Evolutionary conservation across 345 rosid genomes (phyloP), one percentile per base, ranked within the genome.

Genomic region (Corchorus olitorius): DNA sequence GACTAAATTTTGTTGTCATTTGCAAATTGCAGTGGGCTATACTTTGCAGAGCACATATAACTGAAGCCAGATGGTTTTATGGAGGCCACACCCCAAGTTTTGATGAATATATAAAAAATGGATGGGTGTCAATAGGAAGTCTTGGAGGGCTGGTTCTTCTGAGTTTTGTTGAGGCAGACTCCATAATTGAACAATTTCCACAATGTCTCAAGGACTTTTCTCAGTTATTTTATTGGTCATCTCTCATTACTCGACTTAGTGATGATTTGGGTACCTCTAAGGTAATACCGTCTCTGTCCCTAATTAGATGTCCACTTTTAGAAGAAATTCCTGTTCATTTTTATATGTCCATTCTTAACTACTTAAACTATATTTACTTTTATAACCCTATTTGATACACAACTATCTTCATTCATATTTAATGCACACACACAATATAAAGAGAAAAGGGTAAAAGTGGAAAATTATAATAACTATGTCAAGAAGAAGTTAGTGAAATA

Each of bases 1-100:
- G 13, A 4, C 8, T 17, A 0, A 4, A 13, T 39, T 65, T 41
- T 22, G 71, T 46, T 22, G 37, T 67, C 12, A 66, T 66, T 12
- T 22, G 7, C n/a, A 16, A 67, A 13, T 22, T 22, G 56, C 72
- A 67, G 39, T 67, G 72, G 72, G 39, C 41, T 14, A 67, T 67
- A 22, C 56, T 67, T 22, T 67, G 72, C 56, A 22, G 7, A 27
- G 55, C 56, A 22, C 41, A 67, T 67, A 48, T 67, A 19, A 67
- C 56, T 22, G 55, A 67, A 15, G 56, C 72, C 72, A 20, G 72
- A 67, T 67, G 72, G 72, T 67, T 67, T 67, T 67, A 48, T 15
- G 55, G 72, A 6, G 72, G 56, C 6, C 72, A 67, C 16, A 27
- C 39, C 22, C 72, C 72, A 22, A 67, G 5, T 15, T 67, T 67